Evolutionary conservation across 2,329 filamentous ascomycete species (phyloP), one percentile per base, ranked within the genome.

Genomic region (Verruconis gallopava): DNA sequence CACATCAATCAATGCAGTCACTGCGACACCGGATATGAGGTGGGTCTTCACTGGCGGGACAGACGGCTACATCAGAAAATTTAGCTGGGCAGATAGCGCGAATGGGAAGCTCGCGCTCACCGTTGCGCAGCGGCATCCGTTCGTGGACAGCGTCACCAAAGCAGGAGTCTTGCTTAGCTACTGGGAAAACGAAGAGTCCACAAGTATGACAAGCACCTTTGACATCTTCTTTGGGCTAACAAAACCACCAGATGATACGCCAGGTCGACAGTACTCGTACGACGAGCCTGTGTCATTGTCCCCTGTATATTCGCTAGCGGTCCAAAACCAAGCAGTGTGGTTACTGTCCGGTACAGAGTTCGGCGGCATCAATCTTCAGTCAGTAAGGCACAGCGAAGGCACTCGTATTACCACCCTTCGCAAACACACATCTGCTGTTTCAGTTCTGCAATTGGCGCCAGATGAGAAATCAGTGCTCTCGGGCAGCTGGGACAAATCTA

Each of bases 131-230:
- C 73, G 84, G 38, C 91, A 98, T 57, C 91, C 91, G 0, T 98
- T 96, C 53, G 91, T 98, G 32, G 91, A 98, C 58, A 94, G 85
- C 52, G 91, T 98, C 34, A 85, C 85, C 43, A 98, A 98, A 61
- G 88, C 89, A 2, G 91, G 88, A 1, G 84, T 94, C 4, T 65
- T 96, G 38, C 79, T 95, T 73, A 93, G 84, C 40, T 98, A 98
- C 60, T 98, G 91, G 91, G 91, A 95, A 60, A 98, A 96, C 53
- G 88, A 95, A 58, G 89, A 98, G 56, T 75, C 77, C 2, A 62
- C 64, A 36, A 56, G 61, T 64, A 53, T 44, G 53, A 46, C 37
- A 6, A 13, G 17, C 25, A 30, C 25, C 25, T 30, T n/a, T 9
- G 25, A 30, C 25, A 9, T 15, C 5, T 38, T 39, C 32, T 17